Conservation (phyloP, 2,329 filamentous ascomycete species). For the Aspergillus piperis region DNA sequence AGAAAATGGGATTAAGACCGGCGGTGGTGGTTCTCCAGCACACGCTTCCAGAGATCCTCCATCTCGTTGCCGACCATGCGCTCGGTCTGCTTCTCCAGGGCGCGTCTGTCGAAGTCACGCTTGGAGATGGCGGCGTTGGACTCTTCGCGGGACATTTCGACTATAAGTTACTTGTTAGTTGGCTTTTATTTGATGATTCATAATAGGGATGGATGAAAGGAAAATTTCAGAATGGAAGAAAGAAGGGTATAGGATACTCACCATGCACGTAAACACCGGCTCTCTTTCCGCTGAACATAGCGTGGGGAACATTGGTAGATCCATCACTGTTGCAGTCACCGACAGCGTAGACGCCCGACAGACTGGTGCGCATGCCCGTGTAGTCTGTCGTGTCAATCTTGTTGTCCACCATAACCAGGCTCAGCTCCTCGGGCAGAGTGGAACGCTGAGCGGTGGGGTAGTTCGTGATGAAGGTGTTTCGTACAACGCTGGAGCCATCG, state of each 20-base stretch:
- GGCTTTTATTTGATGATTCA: background rate
- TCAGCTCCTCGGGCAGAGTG: constrained; percentile 49
- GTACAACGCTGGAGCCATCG: constrained; percentile 48
- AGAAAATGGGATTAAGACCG: background rate
- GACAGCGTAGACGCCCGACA: constrained; percentile 58
- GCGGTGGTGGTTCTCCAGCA: background rate
- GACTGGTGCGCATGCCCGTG: constrained; percentile 53
- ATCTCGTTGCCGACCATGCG: constrained; percentile 35
- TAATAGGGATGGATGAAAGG: background rate
- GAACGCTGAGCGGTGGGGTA: constrained; percentile 54
- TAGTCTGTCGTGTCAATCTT: constrained; percentile 49
- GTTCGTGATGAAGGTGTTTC: constrained; percentile 56
- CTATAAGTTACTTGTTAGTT: constrained; percentile 15
- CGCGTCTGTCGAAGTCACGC: constrained; percentile 25
- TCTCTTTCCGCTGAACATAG: constrained; percentile 61
- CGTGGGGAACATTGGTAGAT: constrained; percentile 63
- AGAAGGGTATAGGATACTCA: constrained; percentile 36
- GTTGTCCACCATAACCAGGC: constrained; percentile 49
- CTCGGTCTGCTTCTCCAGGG: constrained; percentile 31
- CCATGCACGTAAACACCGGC: constrained; percentile 60
- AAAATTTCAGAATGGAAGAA: too few relatives aligned
- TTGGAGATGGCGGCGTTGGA: constrained; percentile 33
- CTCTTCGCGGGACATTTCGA: constrained; percentile 38
- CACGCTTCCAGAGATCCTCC: constrained; percentile 28
- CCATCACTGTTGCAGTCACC: constrained; percentile 63